These are phyloP conservation scores for Cynanchum wilfordii DNA, from an alignment of 257 asterid species.

Conservation along the genomic window DNA sequence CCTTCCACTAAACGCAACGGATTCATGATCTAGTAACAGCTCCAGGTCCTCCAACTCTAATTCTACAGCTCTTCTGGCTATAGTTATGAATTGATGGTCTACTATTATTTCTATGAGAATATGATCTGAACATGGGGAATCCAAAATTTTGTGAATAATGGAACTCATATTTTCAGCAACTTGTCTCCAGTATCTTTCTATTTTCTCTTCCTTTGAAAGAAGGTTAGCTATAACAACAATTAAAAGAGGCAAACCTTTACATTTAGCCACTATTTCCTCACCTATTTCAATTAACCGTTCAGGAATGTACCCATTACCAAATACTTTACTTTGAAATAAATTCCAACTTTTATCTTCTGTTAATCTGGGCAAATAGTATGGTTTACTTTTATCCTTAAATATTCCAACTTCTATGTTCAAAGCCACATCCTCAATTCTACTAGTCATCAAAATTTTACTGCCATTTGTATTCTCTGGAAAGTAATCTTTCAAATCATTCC, in stretches of 20 bases:
- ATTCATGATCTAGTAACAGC: neutral
- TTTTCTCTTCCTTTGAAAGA: slow-evolving; percentile 1
- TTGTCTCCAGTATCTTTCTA: neutral
- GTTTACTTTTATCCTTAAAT: neutral
- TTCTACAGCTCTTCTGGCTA: neutral
- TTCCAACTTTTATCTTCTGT: slow-evolving; percentile 4
- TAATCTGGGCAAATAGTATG: neutral
- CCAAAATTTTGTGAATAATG: too few relatives aligned
- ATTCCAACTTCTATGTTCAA: neutral
- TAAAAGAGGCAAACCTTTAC: neutral
- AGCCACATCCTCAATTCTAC: neutral
- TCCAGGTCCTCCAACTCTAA: slow-evolving; percentile 2
- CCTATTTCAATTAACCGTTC: neutral
- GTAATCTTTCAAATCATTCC: neutral
- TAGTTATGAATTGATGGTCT: neutral
- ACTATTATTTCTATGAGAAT: too few relatives aligned
- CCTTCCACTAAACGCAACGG: neutral
- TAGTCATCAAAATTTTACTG: slow-evolving; percentile 8
- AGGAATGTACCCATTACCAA: neutral
- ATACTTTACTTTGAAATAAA: neutral
- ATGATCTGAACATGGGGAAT: too few relatives aligned
- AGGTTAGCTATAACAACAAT: neutral
- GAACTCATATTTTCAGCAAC: neutral
- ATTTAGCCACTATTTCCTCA: neutral
- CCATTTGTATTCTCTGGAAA: neutral